Percentiles rank a stretch among this genome's conserved stretches.
These are phyloP conservation scores for Taxillus chinensis DNA, from an alignment of 164 flowering plant species.

Conservation along the genomic window DNA sequence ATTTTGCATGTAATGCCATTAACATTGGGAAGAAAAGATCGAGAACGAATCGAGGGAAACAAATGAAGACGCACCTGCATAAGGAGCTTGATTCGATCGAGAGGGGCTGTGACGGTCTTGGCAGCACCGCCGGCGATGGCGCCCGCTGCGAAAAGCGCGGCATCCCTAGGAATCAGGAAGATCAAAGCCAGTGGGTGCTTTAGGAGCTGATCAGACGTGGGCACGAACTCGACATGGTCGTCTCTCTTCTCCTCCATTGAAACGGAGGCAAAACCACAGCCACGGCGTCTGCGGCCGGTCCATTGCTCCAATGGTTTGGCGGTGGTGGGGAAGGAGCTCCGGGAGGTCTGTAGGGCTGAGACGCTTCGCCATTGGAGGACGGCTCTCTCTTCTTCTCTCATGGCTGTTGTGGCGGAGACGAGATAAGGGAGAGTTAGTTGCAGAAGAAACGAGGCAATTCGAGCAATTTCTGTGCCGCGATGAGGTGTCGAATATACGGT, in stretches of 20 bases:
- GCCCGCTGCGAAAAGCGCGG: constrained; percentile 71
- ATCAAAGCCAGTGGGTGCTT: constrained; percentile 69
- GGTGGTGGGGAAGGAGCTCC: background rate
- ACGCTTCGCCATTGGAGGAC: constrained; percentile 24
- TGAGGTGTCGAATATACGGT: too few relatives aligned
- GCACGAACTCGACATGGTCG: constrained; percentile 31
- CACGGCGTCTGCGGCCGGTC: constrained; percentile 10
- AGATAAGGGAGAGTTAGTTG: background rate
- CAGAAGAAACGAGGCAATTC: background rate
- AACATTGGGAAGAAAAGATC: too few relatives aligned
- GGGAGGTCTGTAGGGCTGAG: constrained; percentile 19
- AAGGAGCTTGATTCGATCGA: constrained; percentile 82
- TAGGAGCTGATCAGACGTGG: constrained; percentile 46
- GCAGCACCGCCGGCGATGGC: constrained; percentile 91
- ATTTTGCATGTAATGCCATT: background rate
- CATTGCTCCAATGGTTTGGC: background rate
- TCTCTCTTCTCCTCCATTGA: constrained; percentile 28
- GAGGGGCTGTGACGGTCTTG: constrained; percentile 79
- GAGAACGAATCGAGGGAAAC: too few relatives aligned
- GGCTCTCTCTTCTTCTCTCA: constrained; percentile 28
- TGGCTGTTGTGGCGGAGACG: constrained; percentile 3
- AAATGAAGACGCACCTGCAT: constrained; percentile 48
- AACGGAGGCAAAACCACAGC: constrained; percentile 32
- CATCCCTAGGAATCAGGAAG: constrained; percentile 65
- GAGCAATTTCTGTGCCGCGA: background rate